Percentiles rank a stretch among this genome's conserved stretches.
These are phyloP conservation scores for Fraxinus platypoda DNA, from an alignment of 305 asterid species.

Conservation along the genomic window DNA sequence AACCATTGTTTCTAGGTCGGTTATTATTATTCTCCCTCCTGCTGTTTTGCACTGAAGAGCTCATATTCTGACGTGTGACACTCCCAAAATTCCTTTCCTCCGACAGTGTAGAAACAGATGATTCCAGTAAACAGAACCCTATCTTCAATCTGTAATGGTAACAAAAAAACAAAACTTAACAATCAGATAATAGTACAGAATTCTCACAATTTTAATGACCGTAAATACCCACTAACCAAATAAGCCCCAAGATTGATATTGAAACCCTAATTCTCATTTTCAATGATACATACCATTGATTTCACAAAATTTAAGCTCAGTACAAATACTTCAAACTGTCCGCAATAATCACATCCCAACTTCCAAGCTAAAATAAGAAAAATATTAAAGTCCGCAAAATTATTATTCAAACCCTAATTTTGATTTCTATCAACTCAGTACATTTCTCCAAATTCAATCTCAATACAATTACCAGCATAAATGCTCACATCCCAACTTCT, in stretches of 20 bases:
- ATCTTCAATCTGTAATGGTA: conserved; percentile 31
- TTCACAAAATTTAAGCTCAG: background rate
- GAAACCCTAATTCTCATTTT: conserved; percentile 8
- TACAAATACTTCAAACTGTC: background rate
- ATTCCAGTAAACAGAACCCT: conserved; percentile 14
- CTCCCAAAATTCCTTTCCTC: conserved; percentile 31
- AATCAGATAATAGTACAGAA: conserved; percentile 8
- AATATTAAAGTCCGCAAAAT: background rate
- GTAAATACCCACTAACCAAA: background rate
- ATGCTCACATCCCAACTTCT: background rate
- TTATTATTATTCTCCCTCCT: conserved; percentile 47
- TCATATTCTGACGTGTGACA: conserved; percentile 65
- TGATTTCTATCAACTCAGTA: background rate
- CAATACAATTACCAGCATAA: background rate
- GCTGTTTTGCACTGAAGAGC: conserved; percentile 54
- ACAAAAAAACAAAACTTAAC: background rate
- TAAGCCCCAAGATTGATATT: background rate
- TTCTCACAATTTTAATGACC: background rate
- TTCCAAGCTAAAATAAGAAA: background rate
- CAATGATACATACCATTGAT: conserved; percentile 9
- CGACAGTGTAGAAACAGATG: conserved; percentile 15
- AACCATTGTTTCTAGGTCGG: conserved; percentile 52
- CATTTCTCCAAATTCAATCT: background rate
- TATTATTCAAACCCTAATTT: conserved; percentile 18
- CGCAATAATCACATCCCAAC: background rate